phyloP scores from a whole-genome alignment of 2,329 filamentous ascomycete species.

The Colletotrichum aenigma region DNA sequence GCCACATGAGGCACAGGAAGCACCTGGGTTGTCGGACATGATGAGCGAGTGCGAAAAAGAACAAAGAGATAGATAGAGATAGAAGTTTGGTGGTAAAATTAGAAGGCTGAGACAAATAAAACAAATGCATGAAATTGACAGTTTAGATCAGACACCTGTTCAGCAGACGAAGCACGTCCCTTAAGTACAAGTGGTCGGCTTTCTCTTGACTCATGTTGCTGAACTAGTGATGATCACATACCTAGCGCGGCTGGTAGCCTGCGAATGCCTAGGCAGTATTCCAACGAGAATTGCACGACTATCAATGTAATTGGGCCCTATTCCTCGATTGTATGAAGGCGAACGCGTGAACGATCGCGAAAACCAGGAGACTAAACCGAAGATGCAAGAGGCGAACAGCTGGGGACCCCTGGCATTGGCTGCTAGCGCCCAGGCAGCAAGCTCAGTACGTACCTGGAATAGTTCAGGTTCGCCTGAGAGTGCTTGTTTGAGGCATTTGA shows the following conservation, averaged over 20 bases:
- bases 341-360: neutral
- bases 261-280: neutral
- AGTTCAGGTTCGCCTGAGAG: neutral
- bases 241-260: neutral
- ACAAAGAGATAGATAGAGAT: neutral
- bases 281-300: neutral
- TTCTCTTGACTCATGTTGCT: neutral
- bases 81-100: neutral
- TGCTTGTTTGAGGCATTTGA: neutral
- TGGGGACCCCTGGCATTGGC: neutral
- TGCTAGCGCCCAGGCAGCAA: neutral
- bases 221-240: neutral
- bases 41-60: neutral
- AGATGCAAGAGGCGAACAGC: neutral
- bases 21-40: neutral
- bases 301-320: neutral
- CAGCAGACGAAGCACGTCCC: neutral
- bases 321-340: neutral
- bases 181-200: neutral
- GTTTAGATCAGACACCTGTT: neutral
- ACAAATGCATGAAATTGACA: neutral
- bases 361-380: neutral
- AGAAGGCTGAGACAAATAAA: neutral
- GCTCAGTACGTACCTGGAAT: neutral
- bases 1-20: neutral